Evolutionary conservation across 805 yeast genomes (phyloP).

Genomic region (Metschnikowia continentalis): DNA sequence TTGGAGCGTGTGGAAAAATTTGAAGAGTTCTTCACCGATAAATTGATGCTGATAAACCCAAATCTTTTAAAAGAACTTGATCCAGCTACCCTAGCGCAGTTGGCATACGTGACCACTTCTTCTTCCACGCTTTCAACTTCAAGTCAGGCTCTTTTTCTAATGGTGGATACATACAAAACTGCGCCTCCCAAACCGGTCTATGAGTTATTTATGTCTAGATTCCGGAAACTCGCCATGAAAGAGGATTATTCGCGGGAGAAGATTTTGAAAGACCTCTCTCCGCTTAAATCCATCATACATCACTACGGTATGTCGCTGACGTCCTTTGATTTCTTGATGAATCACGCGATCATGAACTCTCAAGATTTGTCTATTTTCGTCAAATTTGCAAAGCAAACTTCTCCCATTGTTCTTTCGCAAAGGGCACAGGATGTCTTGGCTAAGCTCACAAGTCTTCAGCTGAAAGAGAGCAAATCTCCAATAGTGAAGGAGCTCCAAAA

Average conservation of each 20-base stretch:
- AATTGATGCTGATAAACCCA: conserved; percentile 13
- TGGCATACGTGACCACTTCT: conserved; percentile 20
- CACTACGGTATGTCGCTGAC: conserved; percentile 19
- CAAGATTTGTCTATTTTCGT: conserved; percentile 29
- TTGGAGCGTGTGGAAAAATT: conserved; percentile 12
- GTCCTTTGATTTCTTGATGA: conserved; percentile 21
- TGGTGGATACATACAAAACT: conserved; percentile 11
- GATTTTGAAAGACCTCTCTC: conserved; percentile 20
- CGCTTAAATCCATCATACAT: conserved; percentile 27
- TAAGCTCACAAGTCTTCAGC: conserved; percentile 17
- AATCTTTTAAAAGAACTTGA: conserved; percentile 14
- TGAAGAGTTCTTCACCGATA: conserved; percentile 6
- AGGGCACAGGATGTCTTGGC: conserved; percentile 19
- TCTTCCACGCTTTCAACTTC: conserved; percentile 15
- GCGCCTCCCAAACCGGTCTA: conserved; percentile 25
- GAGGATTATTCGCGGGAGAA: conserved; percentile 8
- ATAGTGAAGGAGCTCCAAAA: conserved; percentile 17
- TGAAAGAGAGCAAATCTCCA: conserved; percentile 2
- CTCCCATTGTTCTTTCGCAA: conserved; percentile 12
- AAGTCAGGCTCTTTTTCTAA: conserved; percentile 9
- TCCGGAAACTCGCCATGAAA: conserved; percentile 8
- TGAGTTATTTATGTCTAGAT: conserved; percentile 18
- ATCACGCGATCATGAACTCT: conserved; percentile 18
- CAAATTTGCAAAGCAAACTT: conserved; percentile 15
- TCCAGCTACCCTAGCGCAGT: conserved; percentile 21